phyloP scores from a whole-genome alignment of 2,329 filamentous ascomycete genomes.

The Hypoxylon sp. region DNA sequence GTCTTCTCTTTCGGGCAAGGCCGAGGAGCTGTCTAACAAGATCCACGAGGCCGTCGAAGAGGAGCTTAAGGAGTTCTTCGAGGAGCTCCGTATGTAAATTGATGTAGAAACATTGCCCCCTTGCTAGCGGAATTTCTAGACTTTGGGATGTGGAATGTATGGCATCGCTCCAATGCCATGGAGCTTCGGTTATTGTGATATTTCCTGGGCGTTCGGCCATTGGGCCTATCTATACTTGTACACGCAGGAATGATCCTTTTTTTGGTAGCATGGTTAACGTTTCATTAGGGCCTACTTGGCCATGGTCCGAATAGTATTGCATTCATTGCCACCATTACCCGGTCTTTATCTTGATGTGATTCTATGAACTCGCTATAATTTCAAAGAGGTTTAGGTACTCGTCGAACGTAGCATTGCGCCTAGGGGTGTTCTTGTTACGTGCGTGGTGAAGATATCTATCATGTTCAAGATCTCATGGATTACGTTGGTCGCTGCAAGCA shows the following conservation, averaged over 20 bases:
- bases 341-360: background rate
- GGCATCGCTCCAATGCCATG: conserved; percentile 25
- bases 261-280: conserved; percentile 45
- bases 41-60: conserved; percentile 73
- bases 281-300: conserved; percentile 45
- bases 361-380: too few relatives aligned
- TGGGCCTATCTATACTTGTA: conserved; percentile 48
- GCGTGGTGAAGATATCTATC: background rate
- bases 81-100: conserved; percentile 62
- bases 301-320: conserved; percentile 41
- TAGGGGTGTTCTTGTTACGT: background rate
- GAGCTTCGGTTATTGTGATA: conserved; percentile 33
- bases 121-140: conserved; percentile 33
- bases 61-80: conserved; percentile 72
- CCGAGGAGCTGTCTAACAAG: conserved; percentile 74
- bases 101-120: conserved; percentile 25
- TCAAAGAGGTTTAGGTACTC: too few relatives aligned
- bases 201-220: conserved; percentile 35
- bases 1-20: conserved; percentile 68
- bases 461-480: background rate
- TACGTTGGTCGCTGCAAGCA: background rate
- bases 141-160: conserved; percentile 28
- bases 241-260: conserved; percentile 43
- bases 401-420: too few relatives aligned
- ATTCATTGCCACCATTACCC: conserved; percentile 16